phyloP scores from a whole-genome alignment of 2,329 filamentous ascomycete species.

The Penicillium glabrum region DNA sequence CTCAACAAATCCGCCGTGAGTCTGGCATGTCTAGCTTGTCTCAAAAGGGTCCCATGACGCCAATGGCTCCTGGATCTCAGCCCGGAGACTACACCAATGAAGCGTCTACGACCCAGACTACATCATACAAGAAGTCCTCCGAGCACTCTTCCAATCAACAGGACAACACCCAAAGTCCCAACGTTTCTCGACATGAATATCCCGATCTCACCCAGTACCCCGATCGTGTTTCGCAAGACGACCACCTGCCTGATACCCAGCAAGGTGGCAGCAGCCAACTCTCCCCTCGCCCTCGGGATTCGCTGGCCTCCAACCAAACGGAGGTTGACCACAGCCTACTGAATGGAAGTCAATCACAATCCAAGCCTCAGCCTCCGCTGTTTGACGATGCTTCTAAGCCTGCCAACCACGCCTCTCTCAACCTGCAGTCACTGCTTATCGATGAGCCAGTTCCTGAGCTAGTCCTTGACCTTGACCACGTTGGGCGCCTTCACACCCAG shows the following conservation, averaged over 20 bases:
- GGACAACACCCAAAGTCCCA: constrained; percentile 65
- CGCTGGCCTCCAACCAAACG: constrained; percentile 1
- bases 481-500: constrained; percentile 60
- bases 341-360: constrained; percentile 40
- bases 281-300: constrained; percentile 29
- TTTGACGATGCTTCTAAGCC: constrained; percentile 37
- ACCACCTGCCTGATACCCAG: constrained; percentile 66
- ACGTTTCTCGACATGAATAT: constrained; percentile 46
- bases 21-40: constrained; percentile 49
- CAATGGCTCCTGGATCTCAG: constrained; percentile 59
- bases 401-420: constrained; percentile 21
- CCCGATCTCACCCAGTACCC: constrained; percentile 55
- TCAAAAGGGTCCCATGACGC: constrained; percentile 55
- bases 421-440: constrained; percentile 35
- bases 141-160: constrained; percentile 68
- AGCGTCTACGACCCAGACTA: constrained; percentile 83
- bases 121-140: constrained; percentile 78
- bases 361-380: constrained; percentile 38
- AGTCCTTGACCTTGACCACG: constrained; percentile 49
- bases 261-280: constrained; percentile 43
- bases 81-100: constrained; percentile 72
- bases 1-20: constrained; percentile 45
- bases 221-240: constrained; percentile 55
- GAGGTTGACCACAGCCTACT: constrained; percentile 27
- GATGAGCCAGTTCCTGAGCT: constrained; percentile 32